A percentile compares a stretch with the other conserved stretches of the same genome.
Conservation (phyloP, 2,329 filamentous ascomycete genomes). For the Tolypocladium cylindrosporum region DNA sequence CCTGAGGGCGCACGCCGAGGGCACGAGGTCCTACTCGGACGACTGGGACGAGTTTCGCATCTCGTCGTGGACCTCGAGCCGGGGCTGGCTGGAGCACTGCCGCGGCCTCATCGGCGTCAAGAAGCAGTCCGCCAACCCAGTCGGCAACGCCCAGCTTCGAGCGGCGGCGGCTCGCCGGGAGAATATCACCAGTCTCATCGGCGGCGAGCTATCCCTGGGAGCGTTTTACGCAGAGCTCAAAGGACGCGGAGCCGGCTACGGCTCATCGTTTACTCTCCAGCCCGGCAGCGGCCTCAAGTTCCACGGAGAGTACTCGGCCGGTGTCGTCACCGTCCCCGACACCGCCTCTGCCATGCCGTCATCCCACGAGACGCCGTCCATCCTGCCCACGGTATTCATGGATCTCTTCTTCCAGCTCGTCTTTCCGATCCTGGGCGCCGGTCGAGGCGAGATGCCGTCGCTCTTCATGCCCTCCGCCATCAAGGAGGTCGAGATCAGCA, state of each 20-base stretch:
- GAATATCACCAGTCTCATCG: not conserved
- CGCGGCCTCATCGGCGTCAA: constrained; percentile 37
- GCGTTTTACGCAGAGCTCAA: constrained; percentile 17
- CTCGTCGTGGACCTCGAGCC: constrained; percentile 38
- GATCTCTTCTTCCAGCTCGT: constrained; percentile 33
- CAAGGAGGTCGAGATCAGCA: constrained; percentile 19
- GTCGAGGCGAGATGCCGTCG: constrained; percentile 15
- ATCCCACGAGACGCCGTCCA: constrained; percentile 28
- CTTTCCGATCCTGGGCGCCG: constrained; percentile 26
- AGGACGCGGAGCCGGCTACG: constrained; percentile 14
- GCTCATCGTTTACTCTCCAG: constrained; percentile 11
- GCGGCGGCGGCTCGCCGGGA: constrained; percentile 6
- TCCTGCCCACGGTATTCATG: constrained; percentile 35
- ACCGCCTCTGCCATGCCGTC: constrained; percentile 35
- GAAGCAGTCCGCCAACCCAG: constrained; percentile 9
- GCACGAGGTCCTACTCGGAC: constrained; percentile 23
- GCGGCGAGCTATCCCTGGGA: constrained; percentile 5
- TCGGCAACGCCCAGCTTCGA: constrained; percentile 7
- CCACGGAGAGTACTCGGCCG: constrained; percentile 7
- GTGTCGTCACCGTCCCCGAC: constrained; percentile 28
- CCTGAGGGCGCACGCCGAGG: constrained; percentile 16
- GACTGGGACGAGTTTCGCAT: constrained; percentile 47
- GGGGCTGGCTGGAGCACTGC: constrained; percentile 50
- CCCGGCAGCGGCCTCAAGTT: constrained; percentile 5
- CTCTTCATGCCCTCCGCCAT: constrained; percentile 27